Evolutionary conservation across 257 asterid species (phyloP).

Genomic region (Leonotis leonurus): DNA sequence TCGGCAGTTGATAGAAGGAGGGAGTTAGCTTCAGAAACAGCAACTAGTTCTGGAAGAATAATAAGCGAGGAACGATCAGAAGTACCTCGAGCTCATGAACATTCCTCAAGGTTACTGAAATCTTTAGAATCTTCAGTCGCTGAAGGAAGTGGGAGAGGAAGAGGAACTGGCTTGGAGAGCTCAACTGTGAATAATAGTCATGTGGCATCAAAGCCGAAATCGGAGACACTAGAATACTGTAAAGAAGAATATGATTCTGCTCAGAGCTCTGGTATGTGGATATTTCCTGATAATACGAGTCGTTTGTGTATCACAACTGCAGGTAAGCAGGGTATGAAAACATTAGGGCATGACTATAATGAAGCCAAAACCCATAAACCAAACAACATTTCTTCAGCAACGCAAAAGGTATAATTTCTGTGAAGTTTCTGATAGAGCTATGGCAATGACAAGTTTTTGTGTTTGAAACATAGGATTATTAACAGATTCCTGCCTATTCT

Average conservation of each 20-base stretch:
- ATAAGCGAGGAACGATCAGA: conserved; percentile 22
- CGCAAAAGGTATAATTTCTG: conserved; percentile 38
- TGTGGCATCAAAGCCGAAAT: conserved; percentile 27
- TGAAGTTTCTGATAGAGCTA: neutral
- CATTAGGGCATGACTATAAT: conserved; percentile 16
- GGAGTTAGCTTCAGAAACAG: conserved; percentile 31
- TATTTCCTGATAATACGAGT: conserved; percentile 50
- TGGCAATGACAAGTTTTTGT: neutral
- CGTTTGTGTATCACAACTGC: conserved; percentile 65
- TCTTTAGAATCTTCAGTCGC: conserved; percentile 23
- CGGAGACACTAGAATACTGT: conserved; percentile 25
- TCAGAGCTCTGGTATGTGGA: conserved; percentile 55
- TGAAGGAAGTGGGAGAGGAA: conserved; percentile 27
- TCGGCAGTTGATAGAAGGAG: conserved; percentile 21
- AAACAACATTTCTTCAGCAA: conserved; percentile 22
- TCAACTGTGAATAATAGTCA: conserved; percentile 21
- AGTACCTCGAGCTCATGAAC: conserved; percentile 11
- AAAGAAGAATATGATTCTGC: conserved; percentile 36
- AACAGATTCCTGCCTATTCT: neutral
- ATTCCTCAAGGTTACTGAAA: conserved; percentile 10
- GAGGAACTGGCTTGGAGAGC: conserved; percentile 30
- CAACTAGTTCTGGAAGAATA: conserved; percentile 36
- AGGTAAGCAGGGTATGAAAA: conserved; percentile 33
- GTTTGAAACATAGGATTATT: neutral
- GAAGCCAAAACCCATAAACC: conserved; percentile 30